Base-by-base conservation (phyloP, 2,329 filamentous ascomycete species). In the Aspergillus tamarii region DNA sequence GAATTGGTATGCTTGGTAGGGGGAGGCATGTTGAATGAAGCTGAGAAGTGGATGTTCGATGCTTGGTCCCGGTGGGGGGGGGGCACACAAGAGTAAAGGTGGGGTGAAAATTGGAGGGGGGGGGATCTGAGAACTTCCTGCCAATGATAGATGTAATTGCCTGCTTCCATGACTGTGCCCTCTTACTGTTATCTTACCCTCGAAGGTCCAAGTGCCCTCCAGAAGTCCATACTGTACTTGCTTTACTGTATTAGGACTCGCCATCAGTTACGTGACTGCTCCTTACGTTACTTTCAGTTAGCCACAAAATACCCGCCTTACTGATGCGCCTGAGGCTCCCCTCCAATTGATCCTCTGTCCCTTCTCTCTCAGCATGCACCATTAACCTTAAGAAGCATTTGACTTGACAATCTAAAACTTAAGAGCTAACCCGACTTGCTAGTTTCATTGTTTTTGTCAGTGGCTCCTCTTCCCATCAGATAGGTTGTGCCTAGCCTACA, bases 281-380 rank as follows among this genome's bases (percentile, higher is more conserved):
- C 52, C 52, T 54, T 54, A 54, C 52, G 21, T 54, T 34, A 36
- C n/a, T 14, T 21, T 52, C 26, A 52, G 21, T 48, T n/a, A n/a
- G 30, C 50, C 50, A 54, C n/a, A 54, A 36, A 26, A 30, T 30
- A 52, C 48, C 52, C 52, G 28, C 52, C 52, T 54, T 54, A 53
- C 50, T 9, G 16, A 53, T 34, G 48, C 43, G 45, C 45, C 45
- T 52, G 23, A 30, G 28, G 48, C 48, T 52, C 26, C 48, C 26
- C 48, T 52, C 48, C 48, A 54, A 34, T 54, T 26, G 45, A 48
- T 28, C 43, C 39, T 45, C 12, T n/a, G 30, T 19, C 10, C 7
- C 21, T 54, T 28, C 30, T 34, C 28, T 26, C 19, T 10, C 32
- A 54, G n/a, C 52, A 54, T 34, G 52, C 52, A 54, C 30, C 30